Percentiles rank a stretch among this genome's conserved stretches.
Conservation (phyloP, 2,329 filamentous ascomycete species). For the Epichloe hybrida region DNA sequence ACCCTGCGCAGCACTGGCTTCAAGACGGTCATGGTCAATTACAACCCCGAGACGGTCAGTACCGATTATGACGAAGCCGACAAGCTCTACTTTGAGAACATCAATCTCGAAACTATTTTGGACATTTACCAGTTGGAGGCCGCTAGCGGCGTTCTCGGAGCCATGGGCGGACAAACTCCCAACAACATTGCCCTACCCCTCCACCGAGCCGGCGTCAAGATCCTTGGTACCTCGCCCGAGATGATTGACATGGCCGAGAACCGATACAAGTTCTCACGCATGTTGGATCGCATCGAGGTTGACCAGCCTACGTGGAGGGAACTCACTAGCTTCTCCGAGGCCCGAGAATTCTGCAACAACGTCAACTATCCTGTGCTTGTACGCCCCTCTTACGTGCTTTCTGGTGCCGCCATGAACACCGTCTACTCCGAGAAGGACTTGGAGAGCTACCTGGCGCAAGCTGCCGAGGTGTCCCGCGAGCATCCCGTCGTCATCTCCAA, state of each 20-base stretch:
- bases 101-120: slow-evolving; percentile 76
- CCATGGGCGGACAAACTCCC: slow-evolving; percentile 93
- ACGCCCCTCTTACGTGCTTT: slow-evolving; percentile 90
- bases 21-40: slow-evolving; percentile 96
- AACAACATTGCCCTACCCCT: slow-evolving; percentile 95
- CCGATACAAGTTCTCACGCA: slow-evolving; percentile 95
- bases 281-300: slow-evolving; percentile 87
- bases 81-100: slow-evolving; percentile 90
- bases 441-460: slow-evolving; percentile 77
- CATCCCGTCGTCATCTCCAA: slow-evolving; percentile 98
- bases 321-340: slow-evolving; percentile 86
- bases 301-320: slow-evolving; percentile 99
- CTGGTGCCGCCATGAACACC: slow-evolving; percentile 97
- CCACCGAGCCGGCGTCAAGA: slow-evolving; percentile 77
- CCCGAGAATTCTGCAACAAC: slow-evolving; percentile 70
- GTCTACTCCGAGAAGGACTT: slow-evolving; percentile 94
- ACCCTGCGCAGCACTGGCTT: slow-evolving; percentile 71
- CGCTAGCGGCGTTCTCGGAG: slow-evolving; percentile 74
- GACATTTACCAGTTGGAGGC: slow-evolving; percentile 87
- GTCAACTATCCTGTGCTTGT: slow-evolving; percentile 92
- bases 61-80: slow-evolving; percentile 95
- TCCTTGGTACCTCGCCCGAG: slow-evolving; percentile 90
- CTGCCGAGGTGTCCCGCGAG: slow-evolving; percentile 83
- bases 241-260: slow-evolving; percentile 99
- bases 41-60: slow-evolving; percentile 78